Conservation (phyloP, 257 asterid genomes). For the Penstemon eatonii region DNA sequence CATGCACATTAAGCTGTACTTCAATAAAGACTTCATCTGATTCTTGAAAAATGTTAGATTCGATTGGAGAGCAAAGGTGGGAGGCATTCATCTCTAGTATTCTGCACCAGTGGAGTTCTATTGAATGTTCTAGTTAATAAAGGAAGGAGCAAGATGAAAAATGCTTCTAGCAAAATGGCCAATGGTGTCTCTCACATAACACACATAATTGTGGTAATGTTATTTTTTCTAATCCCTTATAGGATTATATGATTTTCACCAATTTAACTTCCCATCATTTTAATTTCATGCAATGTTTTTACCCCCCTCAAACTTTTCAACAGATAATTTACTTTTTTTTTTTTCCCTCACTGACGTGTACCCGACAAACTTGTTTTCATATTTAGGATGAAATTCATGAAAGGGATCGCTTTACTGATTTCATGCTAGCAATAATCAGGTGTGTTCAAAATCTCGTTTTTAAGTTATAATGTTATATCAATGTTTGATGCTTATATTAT, state of each 20-base stretch:
- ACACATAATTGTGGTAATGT: slow-evolving; percentile 88
- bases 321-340: too few relatives aligned
- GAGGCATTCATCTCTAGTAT: slow-evolving; percentile 74
- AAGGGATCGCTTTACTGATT: slow-evolving; percentile 93
- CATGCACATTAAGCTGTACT: slow-evolving; percentile 1
- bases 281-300: too few relatives aligned
- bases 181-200: slow-evolving; percentile 59
- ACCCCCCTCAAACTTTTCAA: too few relatives aligned
- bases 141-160: slow-evolving; percentile 39
- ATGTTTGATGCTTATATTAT: too few relatives aligned
- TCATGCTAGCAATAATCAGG: slow-evolving; percentile 98
- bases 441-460: slow-evolving; percentile 29
- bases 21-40: slow-evolving; percentile 17
- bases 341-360: too few relatives aligned
- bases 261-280: not conserved
- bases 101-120: slow-evolving; percentile 90
- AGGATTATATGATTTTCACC: slow-evolving; percentile 25
- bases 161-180: slow-evolving; percentile 34
- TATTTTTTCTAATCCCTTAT: slow-evolving; percentile 10
- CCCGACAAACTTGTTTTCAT: not conserved
- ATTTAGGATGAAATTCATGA: slow-evolving; percentile 97
- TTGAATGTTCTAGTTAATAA: slow-evolving; percentile 63
- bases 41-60: slow-evolving; percentile 54
- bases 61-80: slow-evolving; percentile 93
- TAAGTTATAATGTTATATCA: too few relatives aligned